Evolutionary conservation across 2,329 filamentous ascomycete species (phyloP).

Genomic region (Alternaria brassicae): DNA sequence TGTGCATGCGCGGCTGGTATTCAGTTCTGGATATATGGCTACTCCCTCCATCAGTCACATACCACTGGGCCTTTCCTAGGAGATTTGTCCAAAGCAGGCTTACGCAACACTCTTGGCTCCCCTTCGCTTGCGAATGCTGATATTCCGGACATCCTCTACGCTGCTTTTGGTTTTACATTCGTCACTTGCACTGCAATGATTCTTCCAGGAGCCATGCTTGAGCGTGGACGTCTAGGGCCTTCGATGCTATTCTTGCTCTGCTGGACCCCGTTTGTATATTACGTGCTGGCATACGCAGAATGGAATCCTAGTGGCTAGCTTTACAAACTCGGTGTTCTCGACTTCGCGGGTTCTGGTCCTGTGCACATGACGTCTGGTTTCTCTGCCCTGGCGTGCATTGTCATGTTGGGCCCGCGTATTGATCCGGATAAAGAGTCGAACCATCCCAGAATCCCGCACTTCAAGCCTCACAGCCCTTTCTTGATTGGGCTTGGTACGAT

Average conservation of each 20-base stretch:
- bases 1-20: slow-evolving; percentile 56
- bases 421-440: slow-evolving; percentile 63
- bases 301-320: slow-evolving; percentile 79
- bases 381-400: slow-evolving; percentile 71
- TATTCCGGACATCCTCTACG: slow-evolving; percentile 45
- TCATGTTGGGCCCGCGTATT: slow-evolving; percentile 74
- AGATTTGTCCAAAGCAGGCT: slow-evolving; percentile 40
- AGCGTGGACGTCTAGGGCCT: slow-evolving; percentile 40
- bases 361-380: slow-evolving; percentile 78
- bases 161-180: slow-evolving; percentile 46
- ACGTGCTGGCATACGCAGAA: slow-evolving; percentile 74
- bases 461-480: slow-evolving; percentile 76
- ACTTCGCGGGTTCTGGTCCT: slow-evolving; percentile 77
- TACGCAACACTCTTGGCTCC: slow-evolving; percentile 40
- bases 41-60: slow-evolving; percentile 53
- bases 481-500: slow-evolving; percentile 76
- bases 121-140: slow-evolving; percentile 44
- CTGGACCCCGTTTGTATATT: slow-evolving; percentile 48
- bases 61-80: slow-evolving; percentile 40
- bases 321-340: slow-evolving; percentile 70
- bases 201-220: slow-evolving; percentile 44
- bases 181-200: slow-evolving; percentile 46
- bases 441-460: slow-evolving; percentile 61
- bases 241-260: slow-evolving; percentile 46
- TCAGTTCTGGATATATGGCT: slow-evolving; percentile 59